Conservation (phyloP, 2,329 filamentous ascomycete species). For the Xylaria hypoxylon region DNA sequence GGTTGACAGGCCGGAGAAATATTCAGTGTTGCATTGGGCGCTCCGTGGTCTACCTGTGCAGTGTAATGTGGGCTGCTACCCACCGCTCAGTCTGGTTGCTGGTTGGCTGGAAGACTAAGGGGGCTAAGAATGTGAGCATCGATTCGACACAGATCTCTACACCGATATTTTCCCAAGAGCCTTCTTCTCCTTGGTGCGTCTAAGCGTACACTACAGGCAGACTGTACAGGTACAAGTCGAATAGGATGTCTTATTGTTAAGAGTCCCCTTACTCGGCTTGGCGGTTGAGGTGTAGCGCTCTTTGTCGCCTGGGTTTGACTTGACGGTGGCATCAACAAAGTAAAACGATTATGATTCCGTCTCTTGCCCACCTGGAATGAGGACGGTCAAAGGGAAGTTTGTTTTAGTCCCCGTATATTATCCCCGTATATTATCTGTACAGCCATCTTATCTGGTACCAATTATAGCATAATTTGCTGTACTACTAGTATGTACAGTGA, state of each 20-base stretch:
- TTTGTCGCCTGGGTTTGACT: slow-evolving; percentile 3
- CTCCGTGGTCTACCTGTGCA: slow-evolving; percentile 30
- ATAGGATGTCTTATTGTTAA: neutral
- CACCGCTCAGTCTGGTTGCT: slow-evolving; percentile 7
- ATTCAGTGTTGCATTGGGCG: slow-evolving; percentile 43
- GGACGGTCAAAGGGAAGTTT: neutral
- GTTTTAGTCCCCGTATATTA: neutral
- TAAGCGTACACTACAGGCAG: neutral
- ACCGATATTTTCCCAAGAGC: slow-evolving; percentile 14
- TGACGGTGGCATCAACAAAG: neutral
- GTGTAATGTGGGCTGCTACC: slow-evolving; percentile 21
- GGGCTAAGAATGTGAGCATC: slow-evolving; percentile 8
- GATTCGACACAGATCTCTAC: slow-evolving; percentile 28
- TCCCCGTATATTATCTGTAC: neutral
- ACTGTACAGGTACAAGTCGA: neutral
- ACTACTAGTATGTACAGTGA: neutral
- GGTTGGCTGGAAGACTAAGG: slow-evolving; percentile 21
- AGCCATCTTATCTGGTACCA: neutral
- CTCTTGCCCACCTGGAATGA: neutral
- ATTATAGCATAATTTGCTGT: neutral
- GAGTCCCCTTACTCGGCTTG: neutral
- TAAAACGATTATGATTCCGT: neutral
- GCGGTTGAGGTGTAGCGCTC: slow-evolving; percentile 4
- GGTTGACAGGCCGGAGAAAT: slow-evolving; percentile 38
- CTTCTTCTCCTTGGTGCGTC: slow-evolving; percentile 1